Evolutionary conservation across 768 basidiomycete species (phyloP).

Genomic region (Agrocybe praecox): DNA sequence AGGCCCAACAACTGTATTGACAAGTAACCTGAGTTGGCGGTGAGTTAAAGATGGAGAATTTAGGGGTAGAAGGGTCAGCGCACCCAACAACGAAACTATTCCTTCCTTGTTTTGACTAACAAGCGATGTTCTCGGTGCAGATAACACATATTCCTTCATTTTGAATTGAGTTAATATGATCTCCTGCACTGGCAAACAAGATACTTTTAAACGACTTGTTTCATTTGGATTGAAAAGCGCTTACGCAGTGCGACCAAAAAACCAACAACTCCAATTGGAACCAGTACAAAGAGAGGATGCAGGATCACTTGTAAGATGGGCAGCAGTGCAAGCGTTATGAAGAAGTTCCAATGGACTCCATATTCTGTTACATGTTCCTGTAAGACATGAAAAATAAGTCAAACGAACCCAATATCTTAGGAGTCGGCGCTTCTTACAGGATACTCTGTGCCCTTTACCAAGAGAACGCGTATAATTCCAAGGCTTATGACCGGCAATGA

Average conservation of each 20-base stretch:
- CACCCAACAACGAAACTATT: slow-evolving; percentile 75
- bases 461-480: slow-evolving; percentile 74
- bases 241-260: slow-evolving; percentile 60
- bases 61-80: slow-evolving; percentile 2
- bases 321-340: slow-evolving; percentile 85
- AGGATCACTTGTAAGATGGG: slow-evolving; percentile 73
- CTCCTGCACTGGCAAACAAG: slow-evolving; percentile 64
- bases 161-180: slow-evolving; percentile 53
- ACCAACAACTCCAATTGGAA: slow-evolving; percentile 67
- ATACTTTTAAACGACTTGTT: not conserved
- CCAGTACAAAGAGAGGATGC: slow-evolving; percentile 60
- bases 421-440: slow-evolving; percentile 57
- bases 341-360: slow-evolving; percentile 98
- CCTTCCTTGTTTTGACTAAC: slow-evolving; percentile 93
- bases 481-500: slow-evolving; percentile 68
- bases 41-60: not conserved
- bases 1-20: slow-evolving; percentile 88
- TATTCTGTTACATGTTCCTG: slow-evolving; percentile 96
- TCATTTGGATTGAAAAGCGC: slow-evolving; percentile 8
- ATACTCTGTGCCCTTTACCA: slow-evolving; percentile 94
- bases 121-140: slow-evolving; percentile 61
- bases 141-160: slow-evolving; percentile 66
- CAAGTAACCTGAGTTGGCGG: slow-evolving; percentile 64
- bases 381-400: not conserved
- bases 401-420: not conserved